Percentiles rank a stretch among this genome's conserved stretches.
phyloP scores from a whole-genome alignment of 108 stramenopile species.

The Nannochloropsis salina region DNA sequence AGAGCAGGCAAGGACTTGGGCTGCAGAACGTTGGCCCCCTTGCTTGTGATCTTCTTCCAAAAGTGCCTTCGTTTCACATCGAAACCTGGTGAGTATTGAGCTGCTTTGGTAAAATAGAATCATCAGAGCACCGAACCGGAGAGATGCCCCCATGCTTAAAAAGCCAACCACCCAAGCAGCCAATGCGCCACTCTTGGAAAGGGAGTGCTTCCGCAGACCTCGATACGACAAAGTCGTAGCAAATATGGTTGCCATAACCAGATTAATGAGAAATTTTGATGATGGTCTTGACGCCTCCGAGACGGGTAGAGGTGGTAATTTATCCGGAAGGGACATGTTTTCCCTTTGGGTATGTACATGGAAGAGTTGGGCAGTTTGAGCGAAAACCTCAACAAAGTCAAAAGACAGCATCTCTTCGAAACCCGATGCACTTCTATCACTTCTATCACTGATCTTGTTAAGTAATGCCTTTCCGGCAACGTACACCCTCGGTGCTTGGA shows the following conservation, averaged over 20 bases:
- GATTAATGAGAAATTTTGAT: not conserved
- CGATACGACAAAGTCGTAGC: slow-evolving; percentile 52
- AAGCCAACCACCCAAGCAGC: slow-evolving; percentile 68
- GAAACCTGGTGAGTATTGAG: slow-evolving; percentile 68
- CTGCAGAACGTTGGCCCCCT: slow-evolving; percentile 8
- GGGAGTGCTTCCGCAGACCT: slow-evolving; percentile 55
- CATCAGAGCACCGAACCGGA: slow-evolving; percentile 61
- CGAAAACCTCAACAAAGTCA: too few species aligned
- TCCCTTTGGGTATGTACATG: too few species aligned
- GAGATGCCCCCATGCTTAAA: slow-evolving; percentile 56
- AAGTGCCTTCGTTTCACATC: slow-evolving; percentile 51
- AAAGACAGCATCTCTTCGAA: too few species aligned
- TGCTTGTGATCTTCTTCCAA: slow-evolving; percentile 50
- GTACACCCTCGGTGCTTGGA: too few species aligned
- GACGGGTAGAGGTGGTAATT: too few species aligned
- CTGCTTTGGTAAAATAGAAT: slow-evolving; percentile 67
- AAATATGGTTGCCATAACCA: slow-evolving; percentile 32
- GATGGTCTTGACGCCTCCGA: too few species aligned
- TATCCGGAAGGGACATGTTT: too few species aligned
- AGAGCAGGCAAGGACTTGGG: slow-evolving; percentile 21
- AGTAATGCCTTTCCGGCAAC: too few species aligned
- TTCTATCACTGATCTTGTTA: too few species aligned
- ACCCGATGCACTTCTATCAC: too few species aligned
- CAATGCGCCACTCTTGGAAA: slow-evolving; percentile 60
- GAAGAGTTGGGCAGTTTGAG: too few species aligned